Evolutionary conservation across 1,139 yeast genomes (phyloP), one percentile per base, ranked within the genome.

Genomic region (Ogataea hybrid): DNA sequence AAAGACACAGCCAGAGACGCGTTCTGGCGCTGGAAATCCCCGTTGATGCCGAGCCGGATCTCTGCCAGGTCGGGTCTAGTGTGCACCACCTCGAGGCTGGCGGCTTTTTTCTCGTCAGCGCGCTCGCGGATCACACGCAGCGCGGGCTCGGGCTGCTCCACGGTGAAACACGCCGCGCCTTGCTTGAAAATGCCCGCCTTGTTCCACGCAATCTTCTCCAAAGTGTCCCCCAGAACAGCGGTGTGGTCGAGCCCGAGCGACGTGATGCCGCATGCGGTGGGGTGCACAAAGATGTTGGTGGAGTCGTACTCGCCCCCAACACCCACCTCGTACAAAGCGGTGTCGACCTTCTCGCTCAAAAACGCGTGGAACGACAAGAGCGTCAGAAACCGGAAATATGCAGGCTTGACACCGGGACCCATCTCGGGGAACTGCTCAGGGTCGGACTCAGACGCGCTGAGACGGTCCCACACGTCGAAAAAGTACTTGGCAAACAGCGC

Each of bases 281-380:
- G 98, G 32, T 71, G 67, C 28, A 73, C 79, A 37, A 94, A 77
- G 10, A 94, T 77, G 61, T 94, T 94, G 9, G 99, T 94, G 11
- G 97, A 87, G 63, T 94, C 99, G 59, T 80, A 87, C 58, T 87
- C 94, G 9, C 99, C 99, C 22, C 99, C 99, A 39, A 94, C 95
- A 12, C 99, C 99, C 20, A 94, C 98, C 62, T 94, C 99, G 58
- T 87, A 88, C 34, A 94, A 84, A 10, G 98, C 97, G 14, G 96
- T 79, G 56, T 89, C 87, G 21, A 94, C 90, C 1, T 87, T 85
- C 64, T 92, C 98, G 47, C 79, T 73, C 66, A 88, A 61, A 56
- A 94, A 94, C 2, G 88, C 85, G 61, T 94, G 97, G 68, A 88
- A 92, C 2, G 97, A 88, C 44, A 94, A 65, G 17, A 94, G 65